Conservation (phyloP, 306 rosid genomes). For the Trifolium pratense region DNA sequence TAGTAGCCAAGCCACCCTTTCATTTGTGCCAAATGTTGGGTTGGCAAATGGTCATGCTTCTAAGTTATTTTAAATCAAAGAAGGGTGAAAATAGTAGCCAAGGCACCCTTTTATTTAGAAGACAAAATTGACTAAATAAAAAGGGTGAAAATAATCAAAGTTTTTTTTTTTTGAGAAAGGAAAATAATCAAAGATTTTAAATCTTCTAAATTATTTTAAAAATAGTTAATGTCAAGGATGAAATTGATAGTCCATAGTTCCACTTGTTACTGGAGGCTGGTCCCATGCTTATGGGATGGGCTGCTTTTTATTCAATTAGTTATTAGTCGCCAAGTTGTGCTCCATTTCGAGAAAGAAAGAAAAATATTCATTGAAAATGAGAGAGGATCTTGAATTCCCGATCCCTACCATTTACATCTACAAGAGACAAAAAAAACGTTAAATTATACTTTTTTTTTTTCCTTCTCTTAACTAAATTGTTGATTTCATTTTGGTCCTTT, state of each 20-base stretch:
- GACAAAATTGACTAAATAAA: not conserved
- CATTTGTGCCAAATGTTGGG: too few species aligned
- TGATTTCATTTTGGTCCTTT: too few species aligned
- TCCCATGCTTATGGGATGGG: conserved; percentile 1
- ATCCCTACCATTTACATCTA: not conserved
- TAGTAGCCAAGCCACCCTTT: too few species aligned
- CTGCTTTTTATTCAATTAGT: not conserved
- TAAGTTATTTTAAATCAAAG: too few species aligned
- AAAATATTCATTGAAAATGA: not conserved
- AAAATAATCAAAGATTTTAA: not conserved
- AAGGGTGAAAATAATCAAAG: too few species aligned
- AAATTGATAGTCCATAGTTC: not conserved
- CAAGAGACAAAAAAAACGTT: too few species aligned
- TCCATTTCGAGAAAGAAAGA: not conserved
- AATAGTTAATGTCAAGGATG: not conserved
- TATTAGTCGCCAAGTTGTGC: not conserved
- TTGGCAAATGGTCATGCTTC: too few species aligned
- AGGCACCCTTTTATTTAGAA: too few species aligned
- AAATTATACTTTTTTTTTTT: too few species aligned
- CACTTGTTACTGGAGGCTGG: not conserved
- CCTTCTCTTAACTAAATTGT: too few species aligned
- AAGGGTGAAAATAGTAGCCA: too few species aligned
- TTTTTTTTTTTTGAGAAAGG: too few species aligned
- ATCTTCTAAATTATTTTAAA: not conserved
- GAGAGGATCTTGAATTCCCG: not conserved